Evolutionary conservation across 306 rosid species (phyloP).

Genomic region (Sicyos edulis): DNA sequence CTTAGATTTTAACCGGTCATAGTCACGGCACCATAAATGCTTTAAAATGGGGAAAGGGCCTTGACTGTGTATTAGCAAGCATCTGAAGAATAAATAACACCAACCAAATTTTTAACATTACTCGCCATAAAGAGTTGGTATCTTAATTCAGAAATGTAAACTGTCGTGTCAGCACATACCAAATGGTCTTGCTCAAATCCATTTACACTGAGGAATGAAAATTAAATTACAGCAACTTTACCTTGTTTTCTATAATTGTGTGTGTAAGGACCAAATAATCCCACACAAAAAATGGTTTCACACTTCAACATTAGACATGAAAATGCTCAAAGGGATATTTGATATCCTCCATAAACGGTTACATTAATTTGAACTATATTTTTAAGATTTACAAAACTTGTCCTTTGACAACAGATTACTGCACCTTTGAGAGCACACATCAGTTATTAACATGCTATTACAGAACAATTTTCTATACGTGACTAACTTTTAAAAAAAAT

Average conservation of each 20-base stretch:
- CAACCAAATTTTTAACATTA: neutral
- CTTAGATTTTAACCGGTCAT: neutral
- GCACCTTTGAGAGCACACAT: neutral
- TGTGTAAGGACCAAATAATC: neutral
- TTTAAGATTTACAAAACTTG: too few species aligned
- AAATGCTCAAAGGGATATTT: neutral
- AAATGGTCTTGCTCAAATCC: neutral
- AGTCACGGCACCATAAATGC: neutral
- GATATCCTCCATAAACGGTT: too few species aligned
- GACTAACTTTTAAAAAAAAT: neutral
- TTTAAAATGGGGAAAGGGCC: neutral
- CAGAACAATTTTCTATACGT: neutral
- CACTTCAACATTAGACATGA: neutral
- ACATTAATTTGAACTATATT: too few species aligned
- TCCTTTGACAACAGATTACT: neutral
- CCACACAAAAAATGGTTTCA: neutral
- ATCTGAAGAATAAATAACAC: neutral
- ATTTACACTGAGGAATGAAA: neutral
- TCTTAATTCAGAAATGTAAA: neutral
- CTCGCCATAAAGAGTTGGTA: neutral
- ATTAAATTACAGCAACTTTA: neutral
- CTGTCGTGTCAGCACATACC: constrained; percentile 7
- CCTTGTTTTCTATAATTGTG: neutral
- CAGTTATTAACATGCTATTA: constrained; percentile 1
- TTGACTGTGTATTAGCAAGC: neutral